A percentile compares a stretch with the other conserved stretches of the same genome.
phyloP scores from a whole-genome alignment of 495 filamentous ascomycete genomes.

The Aspergillus leporis region DNA sequence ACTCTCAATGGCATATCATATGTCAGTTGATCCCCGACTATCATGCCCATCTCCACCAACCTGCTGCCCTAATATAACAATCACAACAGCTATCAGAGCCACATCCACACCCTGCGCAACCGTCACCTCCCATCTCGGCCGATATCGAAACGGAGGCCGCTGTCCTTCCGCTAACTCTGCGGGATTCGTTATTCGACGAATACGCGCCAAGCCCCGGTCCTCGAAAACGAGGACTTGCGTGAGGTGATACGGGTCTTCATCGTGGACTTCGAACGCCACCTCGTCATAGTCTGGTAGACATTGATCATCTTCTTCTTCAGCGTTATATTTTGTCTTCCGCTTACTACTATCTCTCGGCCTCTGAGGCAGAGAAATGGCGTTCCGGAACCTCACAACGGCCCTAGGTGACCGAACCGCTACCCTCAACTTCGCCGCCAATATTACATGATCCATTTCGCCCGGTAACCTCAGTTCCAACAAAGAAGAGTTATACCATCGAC shows the following conservation, averaged over 20 bases:
- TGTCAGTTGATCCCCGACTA: background rate
- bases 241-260: slow-evolving; percentile 17
- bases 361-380: background rate
- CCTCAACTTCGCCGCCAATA: slow-evolving; percentile 17
- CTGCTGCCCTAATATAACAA: slow-evolving; percentile 14
- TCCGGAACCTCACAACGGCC: slow-evolving; percentile 16
- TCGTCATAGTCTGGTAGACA: background rate
- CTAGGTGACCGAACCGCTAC: slow-evolving; percentile 15
- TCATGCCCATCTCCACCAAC: background rate
- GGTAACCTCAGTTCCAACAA: slow-evolving; percentile 17
- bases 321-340: background rate
- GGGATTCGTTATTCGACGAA: slow-evolving; percentile 14
- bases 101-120: slow-evolving; percentile 21
- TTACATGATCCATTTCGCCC: slow-evolving; percentile 2
- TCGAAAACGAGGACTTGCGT: slow-evolving; percentile 16
- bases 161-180: slow-evolving; percentile 17
- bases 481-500: slow-evolving; percentile 20
- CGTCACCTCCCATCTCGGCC: slow-evolving; percentile 18
- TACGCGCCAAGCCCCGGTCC: slow-evolving; percentile 10
- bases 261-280: slow-evolving; percentile 16
- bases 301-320: background rate
- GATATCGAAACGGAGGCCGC: slow-evolving; percentile 19
- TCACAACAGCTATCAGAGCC: slow-evolving; percentile 15
- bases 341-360: background rate
- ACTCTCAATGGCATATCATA: background rate